Conservation (phyloP, 371 early-diverging fungal genomes). For the Gilbertella persicaria region DNA sequence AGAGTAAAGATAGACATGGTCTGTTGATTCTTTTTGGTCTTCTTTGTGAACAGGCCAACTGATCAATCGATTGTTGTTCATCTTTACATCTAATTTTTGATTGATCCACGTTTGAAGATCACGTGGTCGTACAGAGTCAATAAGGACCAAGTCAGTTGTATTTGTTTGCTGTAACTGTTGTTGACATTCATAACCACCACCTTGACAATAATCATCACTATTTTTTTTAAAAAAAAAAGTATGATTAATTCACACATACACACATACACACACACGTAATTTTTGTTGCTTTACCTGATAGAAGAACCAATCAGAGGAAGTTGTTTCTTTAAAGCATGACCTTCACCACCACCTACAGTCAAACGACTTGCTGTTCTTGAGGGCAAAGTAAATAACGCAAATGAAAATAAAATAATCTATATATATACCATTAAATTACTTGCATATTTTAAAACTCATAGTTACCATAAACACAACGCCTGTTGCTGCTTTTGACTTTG, state of each 20-base stretch:
- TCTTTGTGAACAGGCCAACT: background rate
- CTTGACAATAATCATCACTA: background rate
- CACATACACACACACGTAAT: no score
- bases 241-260: background rate
- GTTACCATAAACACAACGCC: constrained; percentile 76
- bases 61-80: background rate
- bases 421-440: constrained; percentile 2
- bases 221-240: background rate
- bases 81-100: constrained; percentile 17
- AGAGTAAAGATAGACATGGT: constrained; percentile 42
- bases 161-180: background rate
- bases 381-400: constrained; percentile 62
- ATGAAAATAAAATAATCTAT: constrained; percentile 65
- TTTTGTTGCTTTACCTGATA: background rate
- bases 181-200: background rate
- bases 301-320: constrained; percentile 28
- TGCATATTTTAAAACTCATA: background rate
- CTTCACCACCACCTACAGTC: constrained; percentile 51
- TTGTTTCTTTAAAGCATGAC: constrained; percentile 6
- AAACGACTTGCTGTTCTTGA: constrained; percentile 44
- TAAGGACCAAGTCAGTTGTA: constrained; percentile 37
- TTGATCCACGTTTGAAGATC: constrained; percentile 43
- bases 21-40: background rate
- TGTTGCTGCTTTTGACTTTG: constrained; percentile 35
- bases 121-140: constrained; percentile 42